Evolutionary conservation across 2,329 filamentous ascomycete genomes (phyloP), one percentile per base, ranked within the genome.

Genomic region (Colletotrichum eremochloae): DNA sequence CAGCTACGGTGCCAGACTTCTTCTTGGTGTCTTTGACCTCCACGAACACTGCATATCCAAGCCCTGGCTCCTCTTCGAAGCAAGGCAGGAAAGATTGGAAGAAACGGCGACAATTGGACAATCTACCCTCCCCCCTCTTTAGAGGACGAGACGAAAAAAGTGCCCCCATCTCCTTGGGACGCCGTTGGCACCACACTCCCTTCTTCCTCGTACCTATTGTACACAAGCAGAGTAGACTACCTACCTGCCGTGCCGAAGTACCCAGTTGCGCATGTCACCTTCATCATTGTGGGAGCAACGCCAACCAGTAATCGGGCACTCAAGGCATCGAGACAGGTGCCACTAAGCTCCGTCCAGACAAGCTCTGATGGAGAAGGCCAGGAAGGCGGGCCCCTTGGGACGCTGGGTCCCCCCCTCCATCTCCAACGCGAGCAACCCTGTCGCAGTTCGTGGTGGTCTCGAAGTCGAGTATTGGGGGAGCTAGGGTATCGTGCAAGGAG

Each of bases 221-320:
- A 40, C 44, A 20, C 18, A 46, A 33, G 36, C 55, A 46, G 31
- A 60, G 36, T 46, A 53, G 24, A 1, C 55, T 5, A 7, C 6
- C 18, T 46, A n/a, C 18, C 44, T 46, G n/a, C 5, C 38, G 66
- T 55, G 62, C 62, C 62, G 61, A 55, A 55, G 36, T 52, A 36
- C 14, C 48, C 44, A 63, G 52, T 40, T 42, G 40, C 63, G 68
- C 68, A 71, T 71, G 68, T 50, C 68, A 68, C 52, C 33, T 53
- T 60, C 50, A 40, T 62, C 56, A 57, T 57, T 14, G 55, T 29
- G n/a, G 58, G 14, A 52, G 50, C 33, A 38, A n/a, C 11, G 38
- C 38, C 66, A 24, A 44, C 69, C 69, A 72, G 61, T 69, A 50
- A 69, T 65, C 69, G 69, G 53, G 55, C 46, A 46, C 50, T 71